phyloP scores from a whole-genome alignment of 2,329 filamentous ascomycete species.

The Calonectria honghensis region DNA sequence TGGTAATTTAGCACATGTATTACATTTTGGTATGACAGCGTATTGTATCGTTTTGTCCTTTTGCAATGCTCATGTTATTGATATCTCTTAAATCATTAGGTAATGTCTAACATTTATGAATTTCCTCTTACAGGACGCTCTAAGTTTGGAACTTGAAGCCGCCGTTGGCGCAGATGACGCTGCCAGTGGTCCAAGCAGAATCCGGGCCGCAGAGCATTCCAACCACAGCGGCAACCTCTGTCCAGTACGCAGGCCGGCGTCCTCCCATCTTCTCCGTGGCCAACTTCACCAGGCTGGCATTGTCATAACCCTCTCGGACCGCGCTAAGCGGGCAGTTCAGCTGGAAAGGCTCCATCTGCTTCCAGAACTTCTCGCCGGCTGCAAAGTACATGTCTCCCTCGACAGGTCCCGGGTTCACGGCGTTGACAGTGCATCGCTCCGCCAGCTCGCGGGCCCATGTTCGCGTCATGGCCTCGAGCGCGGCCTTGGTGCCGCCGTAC shows the following conservation, averaged over 20 bases:
- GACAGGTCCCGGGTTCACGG: conserved; percentile 71
- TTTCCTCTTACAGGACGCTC: not conserved
- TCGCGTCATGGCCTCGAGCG: conserved; percentile 71
- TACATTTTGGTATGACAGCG: too few relatives aligned
- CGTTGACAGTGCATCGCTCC: conserved; percentile 69
- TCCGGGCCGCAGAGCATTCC: conserved; percentile 12
- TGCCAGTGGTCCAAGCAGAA: conserved; percentile 9
- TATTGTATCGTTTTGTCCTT: too few relatives aligned
- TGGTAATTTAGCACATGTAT: too few relatives aligned
- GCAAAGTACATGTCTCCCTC: conserved; percentile 65
- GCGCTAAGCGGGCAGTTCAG: conserved; percentile 21
- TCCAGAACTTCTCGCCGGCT: conserved; percentile 37
- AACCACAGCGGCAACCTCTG: conserved; percentile 45
- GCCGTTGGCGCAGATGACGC: not conserved
- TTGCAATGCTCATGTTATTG: too few relatives aligned
- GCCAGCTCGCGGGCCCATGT: conserved; percentile 71
- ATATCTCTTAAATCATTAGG: too few relatives aligned
- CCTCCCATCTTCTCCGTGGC: conserved; percentile 43
- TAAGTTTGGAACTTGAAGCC: conserved; percentile 3
- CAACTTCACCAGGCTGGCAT: conserved; percentile 40
- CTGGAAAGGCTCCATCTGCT: conserved; percentile 38
- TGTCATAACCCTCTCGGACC: conserved; percentile 40
- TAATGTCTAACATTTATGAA: too few relatives aligned
- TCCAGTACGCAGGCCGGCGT: conserved; percentile 47
- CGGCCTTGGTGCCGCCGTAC: conserved; percentile 71